Base-by-base conservation (phyloP, 2,329 filamentous ascomycete genomes). In the Esteya vermicola region DNA sequence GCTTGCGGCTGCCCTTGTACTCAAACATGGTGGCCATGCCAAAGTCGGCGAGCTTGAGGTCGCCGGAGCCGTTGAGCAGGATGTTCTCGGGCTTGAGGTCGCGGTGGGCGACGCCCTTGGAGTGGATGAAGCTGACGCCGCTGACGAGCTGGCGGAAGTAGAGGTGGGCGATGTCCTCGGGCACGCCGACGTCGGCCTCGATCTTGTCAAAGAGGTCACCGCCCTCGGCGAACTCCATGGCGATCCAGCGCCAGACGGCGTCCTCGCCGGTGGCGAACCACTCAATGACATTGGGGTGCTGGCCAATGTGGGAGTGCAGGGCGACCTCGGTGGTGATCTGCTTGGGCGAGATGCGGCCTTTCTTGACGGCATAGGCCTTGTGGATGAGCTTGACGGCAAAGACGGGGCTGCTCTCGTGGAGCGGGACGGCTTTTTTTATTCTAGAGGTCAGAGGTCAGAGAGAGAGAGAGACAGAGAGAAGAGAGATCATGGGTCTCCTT, bases 141-240 rank as follows among this genome's bases (percentile, higher is more conserved):
- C 78, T 78, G 51, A 96, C 73, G 45, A 98, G 72, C 62, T 98
- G 91, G 3, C 80, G 73, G 58, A 98, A 98, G 64, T 96, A 98
- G 45, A 95, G 76, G 57, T 98, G 93, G 26, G 91, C 89, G 54
- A 98, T 85, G 56, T 96, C 85, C 57, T 93, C 78, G 7, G 81
- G 75, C n/a, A 96, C 85, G 36, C 91, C 91, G 33, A 89, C 84
- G 58, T 98, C 91, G 16, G 91, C 88, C 62, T 98, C 93, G 51
- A 98, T 96, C 67, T 98, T 98, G 75, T 98, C 91, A 58, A 98
- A 98, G 8, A 98, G 69, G 56, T 98, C 91, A 10, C 91, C 91
- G 32, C 91, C 91, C 51, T 93, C 85, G 34, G 91, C 91, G 50
- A 85, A 81, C 60, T 98, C 91, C 86, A 98, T 95, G 30, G 88